A percentile compares a stretch with the other conserved stretches of the same genome.
Evolutionary conservation across 768 basidiomycete genomes (phyloP).

Genomic region (Pulveroboletus sp.): DNA sequence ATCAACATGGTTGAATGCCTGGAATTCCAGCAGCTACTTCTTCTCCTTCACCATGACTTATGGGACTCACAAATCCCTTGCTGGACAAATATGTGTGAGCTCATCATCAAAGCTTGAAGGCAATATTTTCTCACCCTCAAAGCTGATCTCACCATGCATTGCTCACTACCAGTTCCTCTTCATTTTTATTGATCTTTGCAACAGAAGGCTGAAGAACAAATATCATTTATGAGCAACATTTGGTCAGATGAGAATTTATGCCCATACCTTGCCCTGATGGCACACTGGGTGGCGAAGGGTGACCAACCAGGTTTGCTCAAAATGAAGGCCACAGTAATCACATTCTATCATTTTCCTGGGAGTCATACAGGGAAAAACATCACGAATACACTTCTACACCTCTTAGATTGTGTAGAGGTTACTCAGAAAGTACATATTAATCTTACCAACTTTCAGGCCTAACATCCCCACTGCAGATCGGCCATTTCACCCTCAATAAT

Average conservation of each 20-base stretch:
- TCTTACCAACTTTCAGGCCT: no score
- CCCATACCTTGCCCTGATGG: not conserved
- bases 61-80: constrained; percentile 25
- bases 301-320: not conserved
- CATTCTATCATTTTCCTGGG: constrained; percentile 15
- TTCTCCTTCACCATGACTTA: constrained; percentile 22
- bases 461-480: not conserved
- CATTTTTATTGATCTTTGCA: not conserved
- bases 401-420: not conserved
- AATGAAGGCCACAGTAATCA: constrained; percentile 8
- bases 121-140: constrained; percentile 23
- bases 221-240: not conserved
- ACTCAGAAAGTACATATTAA: not conserved
- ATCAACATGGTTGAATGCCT: constrained; percentile 27
- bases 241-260: not conserved
- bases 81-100: constrained; percentile 16
- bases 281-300: not conserved
- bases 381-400: not conserved
- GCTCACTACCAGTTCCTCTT: not conserved
- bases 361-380: constrained; percentile 9
- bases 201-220: not conserved
- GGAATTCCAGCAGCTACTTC: constrained; percentile 26
- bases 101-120: constrained; percentile 22
- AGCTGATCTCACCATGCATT: constrained; percentile 21
- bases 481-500: not conserved